Evolutionary conservation across 139 green algal genomes (phyloP).

Genomic region (Chlorella sp.): DNA sequence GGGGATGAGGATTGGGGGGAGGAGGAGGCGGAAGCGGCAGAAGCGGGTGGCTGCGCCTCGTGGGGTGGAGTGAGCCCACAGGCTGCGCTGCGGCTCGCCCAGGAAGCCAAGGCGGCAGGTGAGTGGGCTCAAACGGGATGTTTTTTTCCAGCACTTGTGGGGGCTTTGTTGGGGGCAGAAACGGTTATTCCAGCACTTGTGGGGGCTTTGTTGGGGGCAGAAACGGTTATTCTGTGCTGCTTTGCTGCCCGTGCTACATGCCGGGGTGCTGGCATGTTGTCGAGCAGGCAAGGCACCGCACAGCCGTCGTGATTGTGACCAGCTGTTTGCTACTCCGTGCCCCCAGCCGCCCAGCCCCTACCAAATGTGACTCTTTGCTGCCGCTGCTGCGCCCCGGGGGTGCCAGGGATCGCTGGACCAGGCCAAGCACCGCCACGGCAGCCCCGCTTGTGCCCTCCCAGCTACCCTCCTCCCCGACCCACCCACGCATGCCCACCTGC

Average conservation of each 20-base stretch:
- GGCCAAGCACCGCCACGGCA: too few species aligned
- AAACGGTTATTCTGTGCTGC: background rate
- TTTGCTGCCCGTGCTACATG: too few species aligned
- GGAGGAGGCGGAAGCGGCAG: background rate
- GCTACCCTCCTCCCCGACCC: too few species aligned
- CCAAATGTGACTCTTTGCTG: too few species aligned
- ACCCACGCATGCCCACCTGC: background rate
- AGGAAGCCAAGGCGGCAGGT: conserved; percentile 25
- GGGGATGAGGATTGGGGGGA: background rate
- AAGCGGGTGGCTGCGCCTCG: background rate
- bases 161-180: background rate
- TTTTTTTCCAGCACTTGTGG: background rate
- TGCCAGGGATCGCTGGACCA: too few species aligned
- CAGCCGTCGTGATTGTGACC: background rate
- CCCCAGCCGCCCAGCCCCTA: too few species aligned
- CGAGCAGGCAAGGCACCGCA: background rate
- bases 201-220: background rate
- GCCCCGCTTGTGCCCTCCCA: too few species aligned
- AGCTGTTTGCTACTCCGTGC: background rate
- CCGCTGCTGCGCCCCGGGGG: too few species aligned
- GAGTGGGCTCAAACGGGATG: background rate
- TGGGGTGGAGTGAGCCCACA: background rate
- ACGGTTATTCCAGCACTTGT: background rate
- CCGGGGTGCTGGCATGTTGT: too few species aligned
- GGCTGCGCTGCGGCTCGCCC: conserved; percentile 20